Conservation (phyloP, 2,329 filamentous ascomycete genomes). For the Knufia petricola region DNA sequence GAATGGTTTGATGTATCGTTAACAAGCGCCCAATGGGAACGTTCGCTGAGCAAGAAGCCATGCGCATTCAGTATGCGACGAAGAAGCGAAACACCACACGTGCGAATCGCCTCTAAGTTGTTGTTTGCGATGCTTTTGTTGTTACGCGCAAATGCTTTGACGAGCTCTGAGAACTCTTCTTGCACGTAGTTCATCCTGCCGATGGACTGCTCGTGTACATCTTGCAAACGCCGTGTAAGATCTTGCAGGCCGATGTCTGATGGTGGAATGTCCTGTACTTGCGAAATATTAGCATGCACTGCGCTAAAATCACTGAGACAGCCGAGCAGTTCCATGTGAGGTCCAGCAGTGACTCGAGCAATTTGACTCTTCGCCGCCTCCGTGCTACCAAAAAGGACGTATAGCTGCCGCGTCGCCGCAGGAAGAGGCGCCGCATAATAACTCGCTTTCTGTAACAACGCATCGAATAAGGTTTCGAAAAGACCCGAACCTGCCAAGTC, state of each 20-base stretch:
- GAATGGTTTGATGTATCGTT: neutral
- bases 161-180: slow-evolving; percentile 15
- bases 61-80: slow-evolving; percentile 12
- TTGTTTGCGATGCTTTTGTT: slow-evolving; percentile 4
- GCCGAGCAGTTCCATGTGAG: neutral
- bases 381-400: neutral
- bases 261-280: neutral
- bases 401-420: neutral
- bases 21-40: neutral
- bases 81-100: slow-evolving; percentile 9
- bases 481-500: neutral
- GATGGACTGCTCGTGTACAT: slow-evolving; percentile 14
- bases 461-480: slow-evolving; percentile 7
- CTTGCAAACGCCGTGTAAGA: slow-evolving; percentile 3
- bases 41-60: slow-evolving; percentile 10
- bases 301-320: neutral
- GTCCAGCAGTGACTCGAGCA: neutral
- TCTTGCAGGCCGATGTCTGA: neutral
- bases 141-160: slow-evolving; percentile 9
- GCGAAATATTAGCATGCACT: neutral
- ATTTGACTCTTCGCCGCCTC: neutral
- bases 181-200: slow-evolving; percentile 16
- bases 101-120: neutral
- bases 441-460: neutral
- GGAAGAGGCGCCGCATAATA: neutral